Conservation (phyloP, 345 rosid species). For the Trapa incisa region DNA sequence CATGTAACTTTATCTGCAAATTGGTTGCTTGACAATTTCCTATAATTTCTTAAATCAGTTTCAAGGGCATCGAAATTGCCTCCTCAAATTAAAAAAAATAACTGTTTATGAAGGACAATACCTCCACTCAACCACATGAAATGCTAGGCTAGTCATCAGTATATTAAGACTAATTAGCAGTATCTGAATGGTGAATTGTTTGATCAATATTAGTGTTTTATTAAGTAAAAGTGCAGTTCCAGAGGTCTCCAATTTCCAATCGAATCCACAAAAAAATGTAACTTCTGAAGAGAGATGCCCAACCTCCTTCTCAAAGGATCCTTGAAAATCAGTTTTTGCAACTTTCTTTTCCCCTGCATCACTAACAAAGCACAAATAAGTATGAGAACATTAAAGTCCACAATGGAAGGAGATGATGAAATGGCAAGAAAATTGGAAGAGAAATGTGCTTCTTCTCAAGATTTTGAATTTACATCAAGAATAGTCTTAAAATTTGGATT, state of each 20-base stretch:
- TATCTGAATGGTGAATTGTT: not conserved
- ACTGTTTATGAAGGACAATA: not conserved
- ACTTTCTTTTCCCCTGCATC: constrained; percentile 28
- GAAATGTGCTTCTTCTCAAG: not conserved
- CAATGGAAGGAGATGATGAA: not conserved
- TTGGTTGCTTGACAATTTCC: not conserved
- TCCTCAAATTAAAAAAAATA: not conserved
- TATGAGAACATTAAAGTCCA: not conserved
- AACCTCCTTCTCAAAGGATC: constrained; percentile 20
- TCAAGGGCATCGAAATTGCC: not conserved
- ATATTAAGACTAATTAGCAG: not conserved
- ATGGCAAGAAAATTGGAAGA: not conserved
- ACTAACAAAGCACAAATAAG: constrained; percentile 3
- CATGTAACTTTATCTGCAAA: not conserved
- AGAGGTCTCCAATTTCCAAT: not conserved
- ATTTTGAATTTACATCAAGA: too few relatives aligned
- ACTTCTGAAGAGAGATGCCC: constrained; percentile 14
- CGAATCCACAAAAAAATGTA: not conserved
- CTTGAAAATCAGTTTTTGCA: constrained; percentile 15
- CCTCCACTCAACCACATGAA: not conserved
- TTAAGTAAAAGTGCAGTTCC: not conserved
- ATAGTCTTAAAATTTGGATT: constrained; percentile 1
- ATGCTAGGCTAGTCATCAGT: not conserved
- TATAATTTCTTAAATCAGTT: not conserved
- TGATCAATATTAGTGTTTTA: not conserved